Percentiles rank a stretch among this genome's conserved stretches.
Conservation (phyloP, 768 basidiomycete genomes). For the Leccinellum rugosiceps region DNA sequence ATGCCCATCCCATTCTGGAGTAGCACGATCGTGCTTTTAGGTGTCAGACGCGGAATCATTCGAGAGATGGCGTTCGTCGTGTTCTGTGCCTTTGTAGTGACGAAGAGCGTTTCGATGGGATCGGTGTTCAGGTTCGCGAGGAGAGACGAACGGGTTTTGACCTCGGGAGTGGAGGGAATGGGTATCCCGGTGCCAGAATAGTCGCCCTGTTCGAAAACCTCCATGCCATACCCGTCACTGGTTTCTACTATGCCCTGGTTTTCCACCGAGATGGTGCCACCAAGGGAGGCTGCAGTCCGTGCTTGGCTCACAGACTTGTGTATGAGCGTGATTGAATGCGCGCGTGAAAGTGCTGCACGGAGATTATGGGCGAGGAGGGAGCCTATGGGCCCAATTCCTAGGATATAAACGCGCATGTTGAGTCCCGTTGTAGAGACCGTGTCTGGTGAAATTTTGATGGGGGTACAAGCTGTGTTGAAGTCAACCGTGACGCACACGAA, state of each 20-base stretch:
- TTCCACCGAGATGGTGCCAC: conserved; percentile 47
- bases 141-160: conserved; percentile 14
- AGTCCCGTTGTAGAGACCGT: not conserved
- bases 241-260: conserved; percentile 41
- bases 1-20: conserved; percentile 94
- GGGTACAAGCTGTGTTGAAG: not conserved
- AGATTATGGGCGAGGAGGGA: conserved; percentile 80
- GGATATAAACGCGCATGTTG: conserved; percentile 63
- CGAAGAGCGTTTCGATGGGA: conserved; percentile 72
- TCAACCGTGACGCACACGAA: no score
- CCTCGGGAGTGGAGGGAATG: conserved; percentile 12
- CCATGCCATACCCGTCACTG: conserved; percentile 47
- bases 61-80: conserved; percentile 54
- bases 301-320: conserved; percentile 50
- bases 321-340: conserved; percentile 65
- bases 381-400: conserved; percentile 83
- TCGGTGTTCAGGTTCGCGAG: conserved; percentile 17
- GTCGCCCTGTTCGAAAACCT: conserved; percentile 40
- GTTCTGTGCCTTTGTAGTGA: conserved; percentile 75
- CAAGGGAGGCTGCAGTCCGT: conserved; percentile 29
- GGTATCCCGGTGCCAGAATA: conserved; percentile 19
- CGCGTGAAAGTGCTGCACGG: conserved; percentile 50
- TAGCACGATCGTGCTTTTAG: conserved; percentile 81
- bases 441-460: not conserved
- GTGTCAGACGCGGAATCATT: conserved; percentile 61